A percentile compares a stretch with the other conserved stretches of the same genome.
Conservation (phyloP, 139 green algal genomes). For the Picochlorum sp. region DNA sequence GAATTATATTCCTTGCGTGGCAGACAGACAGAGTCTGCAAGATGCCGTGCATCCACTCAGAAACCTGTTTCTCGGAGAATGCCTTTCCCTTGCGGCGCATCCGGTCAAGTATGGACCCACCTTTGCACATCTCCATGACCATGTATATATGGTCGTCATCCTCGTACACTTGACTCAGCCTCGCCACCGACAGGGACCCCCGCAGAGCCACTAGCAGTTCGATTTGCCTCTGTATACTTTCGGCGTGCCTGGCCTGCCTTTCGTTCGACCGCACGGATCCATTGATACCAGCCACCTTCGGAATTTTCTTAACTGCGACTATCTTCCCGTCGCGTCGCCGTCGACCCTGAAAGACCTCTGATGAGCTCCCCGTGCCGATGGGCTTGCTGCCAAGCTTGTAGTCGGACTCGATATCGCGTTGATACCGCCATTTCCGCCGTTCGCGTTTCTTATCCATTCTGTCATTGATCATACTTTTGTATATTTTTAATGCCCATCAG, state of each 20-base stretch:
- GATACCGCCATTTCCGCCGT: no score
- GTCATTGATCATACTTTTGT: no score
- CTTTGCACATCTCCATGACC: slow-evolving; percentile 40
- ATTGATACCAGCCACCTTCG: slow-evolving; percentile 19
- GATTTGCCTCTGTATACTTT: slow-evolving; percentile 4
- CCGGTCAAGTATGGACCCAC: slow-evolving; percentile 33
- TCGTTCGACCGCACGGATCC: slow-evolving; percentile 6
- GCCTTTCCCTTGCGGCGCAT: background rate
- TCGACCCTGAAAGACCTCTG: slow-evolving; percentile 2
- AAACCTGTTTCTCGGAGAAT: slow-evolving; percentile 31
- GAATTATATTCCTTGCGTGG: slow-evolving; percentile 32
- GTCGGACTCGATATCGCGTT: no score
- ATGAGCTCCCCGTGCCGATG: slow-evolving; percentile 16
- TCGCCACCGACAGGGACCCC: slow-evolving; percentile 28
- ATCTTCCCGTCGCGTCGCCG: background rate
- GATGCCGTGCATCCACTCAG: slow-evolving; percentile 26
- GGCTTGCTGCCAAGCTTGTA: slow-evolving; percentile 11
- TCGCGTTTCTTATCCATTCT: no score
- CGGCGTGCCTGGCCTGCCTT: background rate
- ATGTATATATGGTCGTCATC: slow-evolving; percentile 32
- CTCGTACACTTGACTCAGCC: slow-evolving; percentile 36
- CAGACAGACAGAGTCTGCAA: slow-evolving; percentile 39
- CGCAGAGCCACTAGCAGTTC: slow-evolving; percentile 27
- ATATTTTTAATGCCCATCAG: no score
- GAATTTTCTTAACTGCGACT: slow-evolving; percentile 23